phyloP scores from a whole-genome alignment of 306 rosid genomes.

The Pyrus bretschneideri region DNA sequence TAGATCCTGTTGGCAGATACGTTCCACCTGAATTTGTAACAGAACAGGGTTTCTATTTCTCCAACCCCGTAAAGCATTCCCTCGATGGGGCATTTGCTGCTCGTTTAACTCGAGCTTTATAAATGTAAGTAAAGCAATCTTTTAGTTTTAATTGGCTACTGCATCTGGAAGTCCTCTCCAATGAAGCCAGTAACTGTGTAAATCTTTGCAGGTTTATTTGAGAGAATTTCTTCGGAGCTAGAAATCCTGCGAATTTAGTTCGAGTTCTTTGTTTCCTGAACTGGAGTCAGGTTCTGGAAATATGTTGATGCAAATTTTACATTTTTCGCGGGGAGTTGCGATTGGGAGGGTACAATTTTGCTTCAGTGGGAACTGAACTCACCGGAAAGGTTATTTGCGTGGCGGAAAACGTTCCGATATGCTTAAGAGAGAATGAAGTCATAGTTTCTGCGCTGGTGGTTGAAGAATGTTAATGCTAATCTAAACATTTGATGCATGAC shows the following conservation, averaged over 20 bases:
- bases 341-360: background rate
- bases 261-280: background rate
- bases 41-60: constrained; percentile 56
- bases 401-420: background rate
- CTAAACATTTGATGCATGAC: no score
- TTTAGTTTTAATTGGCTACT: background rate
- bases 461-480: no score
- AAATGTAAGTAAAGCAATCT: constrained; percentile 1
- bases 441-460: no score
- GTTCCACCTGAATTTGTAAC: constrained; percentile 61
- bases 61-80: constrained; percentile 66
- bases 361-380: background rate
- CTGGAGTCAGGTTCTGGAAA: background rate
- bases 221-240: background rate
- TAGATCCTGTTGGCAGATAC: constrained; percentile 50
- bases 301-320: background rate
- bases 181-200: background rate
- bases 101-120: constrained; percentile 43
- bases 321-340: background rate
- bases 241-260: no score
- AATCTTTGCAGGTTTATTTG: background rate
- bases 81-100: constrained; percentile 82
- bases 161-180: background rate
- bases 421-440: background rate
- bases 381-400: background rate